Base-by-base conservation (phyloP, 208 protist genomes). In the Histomonas meleagridis region DNA sequence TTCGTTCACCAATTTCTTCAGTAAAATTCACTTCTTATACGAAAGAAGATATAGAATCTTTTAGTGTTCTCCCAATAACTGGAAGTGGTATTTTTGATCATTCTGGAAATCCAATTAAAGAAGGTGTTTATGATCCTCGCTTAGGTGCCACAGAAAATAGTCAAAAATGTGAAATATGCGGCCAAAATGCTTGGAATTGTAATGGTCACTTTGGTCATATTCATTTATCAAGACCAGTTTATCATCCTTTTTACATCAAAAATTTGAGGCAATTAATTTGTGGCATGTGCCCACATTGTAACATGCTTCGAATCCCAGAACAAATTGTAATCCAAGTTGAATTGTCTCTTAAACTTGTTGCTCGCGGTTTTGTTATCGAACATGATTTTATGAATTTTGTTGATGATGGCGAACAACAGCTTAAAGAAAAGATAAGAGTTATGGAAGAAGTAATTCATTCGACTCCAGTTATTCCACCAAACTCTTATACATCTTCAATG, bases 151-250 rank as follows among this genome's bases (percentile, higher is more conserved):
- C 76, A 51, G 76, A 86, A 49, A 43, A 86, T 86, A 46, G 55
- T 48, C 76, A 86, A 55, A 92, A 26, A 51, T 98, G 96, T 92
- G 32, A 21, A 32, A 97, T 95, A 14, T 98, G 97, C 94, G 79
- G 79, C 14, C 92, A 96, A 14, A 48, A 79, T 60, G 94, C 92
- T 69, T 69, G 93, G 2, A 70, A 95, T 35, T 98, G 97, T 91
- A 95, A 96, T 21, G 97, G 97, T 21, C 97, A 98, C 91, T 91
- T 96, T 32, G 97, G 97, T 32, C 96, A 97, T 93, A 96, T 98
- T 62, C 94, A 96, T 49, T 93, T 98, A 12, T 35, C 94, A 40
- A 78, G 96, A 0, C 96, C 96, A 40, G 90, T 96, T 60, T 98
- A 97, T 92, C 94, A 97, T 90, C 96, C 96, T 32, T 62, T 97